Evolutionary conservation across 2,329 filamentous ascomycete species (phyloP).

Genomic region (Exophiala xenobiotica): DNA sequence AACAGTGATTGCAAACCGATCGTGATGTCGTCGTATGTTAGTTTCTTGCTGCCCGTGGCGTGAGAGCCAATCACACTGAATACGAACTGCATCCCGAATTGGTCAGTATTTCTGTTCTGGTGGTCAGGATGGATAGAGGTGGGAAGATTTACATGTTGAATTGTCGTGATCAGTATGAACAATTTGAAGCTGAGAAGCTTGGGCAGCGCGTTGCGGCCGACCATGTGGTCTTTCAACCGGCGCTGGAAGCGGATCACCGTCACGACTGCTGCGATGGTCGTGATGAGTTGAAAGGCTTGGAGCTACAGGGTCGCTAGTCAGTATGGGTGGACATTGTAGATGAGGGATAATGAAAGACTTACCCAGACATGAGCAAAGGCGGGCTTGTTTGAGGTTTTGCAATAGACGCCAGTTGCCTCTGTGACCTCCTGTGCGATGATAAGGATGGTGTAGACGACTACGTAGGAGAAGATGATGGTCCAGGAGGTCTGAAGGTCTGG

Average conservation of each 20-base stretch:
- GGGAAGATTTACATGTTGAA: conserved; percentile 57
- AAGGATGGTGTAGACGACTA: conserved; percentile 73
- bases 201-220: conserved; percentile 7
- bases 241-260: conserved; percentile 84
- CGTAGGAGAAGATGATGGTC: conserved; percentile 81
- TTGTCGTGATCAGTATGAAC: conserved; percentile 86
- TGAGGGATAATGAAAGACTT: background rate
- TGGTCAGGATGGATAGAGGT: conserved; percentile 45
- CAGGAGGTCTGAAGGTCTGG: conserved; percentile 44
- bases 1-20: conserved; percentile 75
- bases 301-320: conserved; percentile 5
- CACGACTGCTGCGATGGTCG: conserved; percentile 49
- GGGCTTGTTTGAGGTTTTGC: conserved; percentile 72
- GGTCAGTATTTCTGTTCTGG: background rate
- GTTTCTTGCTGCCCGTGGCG: conserved; percentile 57
- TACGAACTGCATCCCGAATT: conserved; percentile 44
- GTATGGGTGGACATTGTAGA: background rate
- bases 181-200: conserved; percentile 70
- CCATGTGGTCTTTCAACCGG: conserved; percentile 76
- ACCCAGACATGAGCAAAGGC: conserved; percentile 78
- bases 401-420: conserved; percentile 68
- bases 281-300: conserved; percentile 40
- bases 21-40: conserved; percentile 63
- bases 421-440: conserved; percentile 73
- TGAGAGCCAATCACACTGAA: conserved; percentile 62